Base-by-base conservation (phyloP, 495 filamentous ascomycete genomes). In the Xylaria cubensis region DNA sequence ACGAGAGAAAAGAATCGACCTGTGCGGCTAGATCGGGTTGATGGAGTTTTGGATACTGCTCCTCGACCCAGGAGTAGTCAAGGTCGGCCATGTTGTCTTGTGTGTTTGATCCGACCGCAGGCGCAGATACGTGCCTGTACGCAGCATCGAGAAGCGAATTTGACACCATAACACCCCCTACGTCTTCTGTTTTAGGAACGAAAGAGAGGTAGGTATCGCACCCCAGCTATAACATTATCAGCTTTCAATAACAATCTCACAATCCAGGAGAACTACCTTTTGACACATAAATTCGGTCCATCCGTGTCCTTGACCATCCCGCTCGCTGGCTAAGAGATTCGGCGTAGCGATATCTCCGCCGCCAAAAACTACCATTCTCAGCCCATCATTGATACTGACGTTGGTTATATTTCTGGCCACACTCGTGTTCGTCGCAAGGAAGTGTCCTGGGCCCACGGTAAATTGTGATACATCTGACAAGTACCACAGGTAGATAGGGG, bases 11-110 rank as follows among this genome's bases (percentile, higher is more conserved):
- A 5, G 71, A 61, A 17, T 81, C 64, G 13, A 86, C 69, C 70
- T 87, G 85, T 5, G 74, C 64, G n/a, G 75, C 69, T 2, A 87
- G 73, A 58, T 86, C 85, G 17, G 79, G 80, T 21, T 82, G 70
- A 29, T 61, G 26, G 9, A 75, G 70, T 0, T 74, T 68, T 19
- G 78, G 74, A 56, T 83, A 85, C 26, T 77, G 76, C 10, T 79
- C 65, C 0, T 77, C 42, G 6, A 82, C 74, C 70, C 84, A 84
- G 21, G 74, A 80, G 67, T 84, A 83, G 61, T 83, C 75, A 41
- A 76, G 66, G 9, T 76, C 71, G 0, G 77, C 81, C 12, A 71
- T 75, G 17, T 78, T 48, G 41, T 74, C 67, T 63, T 65, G 12
- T 68, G 53, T 9, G 51, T 46, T 65, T 70, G 64, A 32, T n/a